phyloP scores from a whole-genome alignment of 1,284 basidiomycete genomes.

The Vanrija humicola region DNA sequence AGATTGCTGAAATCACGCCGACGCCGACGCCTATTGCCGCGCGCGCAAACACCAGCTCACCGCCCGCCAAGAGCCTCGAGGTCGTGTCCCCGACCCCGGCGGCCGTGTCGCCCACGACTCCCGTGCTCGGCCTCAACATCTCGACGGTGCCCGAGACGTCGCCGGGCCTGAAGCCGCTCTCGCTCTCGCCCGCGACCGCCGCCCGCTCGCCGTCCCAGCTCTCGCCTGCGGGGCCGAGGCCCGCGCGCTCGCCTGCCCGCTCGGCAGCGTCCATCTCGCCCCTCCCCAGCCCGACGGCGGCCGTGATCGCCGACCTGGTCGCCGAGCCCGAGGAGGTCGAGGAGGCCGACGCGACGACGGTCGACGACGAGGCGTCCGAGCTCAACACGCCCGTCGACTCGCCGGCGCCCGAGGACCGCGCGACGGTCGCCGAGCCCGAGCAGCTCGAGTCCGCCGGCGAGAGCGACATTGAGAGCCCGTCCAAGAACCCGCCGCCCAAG shows the following conservation, averaged over 20 bases:
- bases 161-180: too few species aligned
- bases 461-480: neutral
- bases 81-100: too few species aligned
- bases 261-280: neutral
- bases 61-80: too few species aligned
- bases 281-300: neutral
- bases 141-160: too few species aligned
- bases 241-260: neutral
- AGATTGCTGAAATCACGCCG: too few species aligned
- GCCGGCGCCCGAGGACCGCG: neutral
- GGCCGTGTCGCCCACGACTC: too few species aligned
- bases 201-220: neutral
- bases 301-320: neutral
- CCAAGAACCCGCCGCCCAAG: neutral
- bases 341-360: neutral
- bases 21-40: too few species aligned
- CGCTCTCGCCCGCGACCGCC: too few species aligned
- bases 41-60: too few species aligned
- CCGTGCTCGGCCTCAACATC: too few species aligned
- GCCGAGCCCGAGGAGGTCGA: neutral
- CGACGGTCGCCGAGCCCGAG: too few species aligned
- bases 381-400: constrained; percentile 1
- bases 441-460: neutral
- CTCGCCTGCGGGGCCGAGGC: neutral
- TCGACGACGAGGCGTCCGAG: neutral